Evolutionary conservation across 2,329 filamentous ascomycete genomes (phyloP), one percentile per base, ranked within the genome.

Genomic region (Ophiostoma fasciatum): DNA sequence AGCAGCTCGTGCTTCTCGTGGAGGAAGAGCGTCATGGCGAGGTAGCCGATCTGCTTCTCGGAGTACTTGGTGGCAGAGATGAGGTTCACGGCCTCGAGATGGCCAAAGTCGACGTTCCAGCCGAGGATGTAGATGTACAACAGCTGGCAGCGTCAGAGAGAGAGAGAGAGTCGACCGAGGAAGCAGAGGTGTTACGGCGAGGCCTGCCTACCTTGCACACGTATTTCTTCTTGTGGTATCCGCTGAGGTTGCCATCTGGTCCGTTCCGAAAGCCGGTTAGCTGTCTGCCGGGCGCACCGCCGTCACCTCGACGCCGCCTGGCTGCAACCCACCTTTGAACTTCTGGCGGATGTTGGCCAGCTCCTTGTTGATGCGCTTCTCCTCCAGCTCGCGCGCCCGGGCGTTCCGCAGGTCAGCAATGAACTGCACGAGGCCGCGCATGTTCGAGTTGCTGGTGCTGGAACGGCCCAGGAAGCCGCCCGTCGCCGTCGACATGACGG

Each of bases 201-300:
- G 7, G 14, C 9, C n/a, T 4, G 20, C 36, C 26, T 61, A 75
- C 71, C 66, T 98, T 98, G 82, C 90, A 98, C 47, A 98, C 90
- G 56, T 98, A 98, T 81, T 98, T 98, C 72, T 98, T 98, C 68
- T 92, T 94, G 66, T 94, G 85, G 55, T 98, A 98, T 46, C 90
- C 92, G 54, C 80, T 94, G 40, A 98, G 65, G 53, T 71, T 90
- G 45, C 85, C 87, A 57, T 90, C 82, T 76, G 44, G 40, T 38
- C 14, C n/a, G 28, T 31, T 39, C n/a, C n/a, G n/a, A n/a, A n/a
- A n/a, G n/a, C n/a, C n/a, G n/a, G 28, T 57, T 51, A 58, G 52
- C 40, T 19, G 28, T 17, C 19, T 19, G 14, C 12, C 12, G 27
- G 15, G 12, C 4, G 11, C 15, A 6, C 22, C 28, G 13, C 5